Evolutionary conservation across 164 flowering plant genomes (phyloP).

Genomic region (Chimonanthus salicifolius): DNA sequence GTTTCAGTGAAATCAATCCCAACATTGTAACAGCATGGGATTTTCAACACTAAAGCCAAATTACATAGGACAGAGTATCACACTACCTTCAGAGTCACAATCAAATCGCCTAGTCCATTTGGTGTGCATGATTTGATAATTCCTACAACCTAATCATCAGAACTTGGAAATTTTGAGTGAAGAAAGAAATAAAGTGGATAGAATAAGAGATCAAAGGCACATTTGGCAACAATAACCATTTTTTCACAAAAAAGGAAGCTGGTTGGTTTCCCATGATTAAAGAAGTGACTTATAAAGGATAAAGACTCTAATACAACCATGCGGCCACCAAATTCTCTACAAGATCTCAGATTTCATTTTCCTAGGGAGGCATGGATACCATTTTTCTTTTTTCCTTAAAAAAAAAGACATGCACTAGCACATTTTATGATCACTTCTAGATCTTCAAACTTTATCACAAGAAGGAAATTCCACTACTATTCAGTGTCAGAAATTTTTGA

Average conservation of each 20-base stretch:
- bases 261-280: not conserved
- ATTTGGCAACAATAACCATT: not conserved
- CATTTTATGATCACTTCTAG: no score
- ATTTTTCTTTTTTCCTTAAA: no score
- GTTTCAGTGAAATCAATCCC: not conserved
- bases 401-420: no score
- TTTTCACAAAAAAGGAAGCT: not conserved
- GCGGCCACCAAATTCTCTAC: no score
- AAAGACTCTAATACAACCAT: no score
- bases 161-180: not conserved
- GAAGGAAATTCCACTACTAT: no score
- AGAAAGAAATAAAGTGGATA: not conserved
- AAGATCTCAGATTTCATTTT: no score
- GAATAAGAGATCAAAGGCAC: not conserved
- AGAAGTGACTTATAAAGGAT: not conserved
- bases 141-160: conserved; percentile 52
- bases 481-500: no score
- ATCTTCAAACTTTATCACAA: no score
- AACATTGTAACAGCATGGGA: not conserved
- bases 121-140: conserved; percentile 54
- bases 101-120: conserved; percentile 68
- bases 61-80: not conserved
- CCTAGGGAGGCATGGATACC: no score
- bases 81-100: conserved; percentile 63
- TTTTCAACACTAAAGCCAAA: not conserved